Evolutionary conservation across 768 basidiomycete species (phyloP), one percentile per base, ranked within the genome.

Genomic region (Gloeophyllum trabeum): DNA sequence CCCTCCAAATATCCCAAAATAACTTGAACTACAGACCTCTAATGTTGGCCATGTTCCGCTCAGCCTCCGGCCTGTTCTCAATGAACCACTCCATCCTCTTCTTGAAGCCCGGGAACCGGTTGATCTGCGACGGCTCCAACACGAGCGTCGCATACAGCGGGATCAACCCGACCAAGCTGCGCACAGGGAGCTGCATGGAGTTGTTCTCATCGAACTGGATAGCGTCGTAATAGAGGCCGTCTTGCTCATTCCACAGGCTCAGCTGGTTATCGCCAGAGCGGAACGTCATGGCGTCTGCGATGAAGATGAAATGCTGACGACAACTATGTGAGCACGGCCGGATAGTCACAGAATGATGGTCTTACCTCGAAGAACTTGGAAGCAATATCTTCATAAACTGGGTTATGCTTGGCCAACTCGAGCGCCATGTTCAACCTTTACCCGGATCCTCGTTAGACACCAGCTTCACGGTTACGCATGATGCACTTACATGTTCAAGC

Each of bases 71-170:
- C n/a, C 93, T 66, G 61, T 98, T 86, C 53, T 96, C 79, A 41
- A 97, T 76, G 66, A 98, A 99, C 96, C 96, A 98, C 46, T 99
- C 90, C 76, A 99, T 77, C 28, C 96, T 77, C 64, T 97, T 98
- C 69, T 90, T 97, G 74, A 99, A 99, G 1, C 96, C 92, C 5
- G 93, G 92, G 67, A 98, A 87, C 22, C 85, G 77, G 54, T 90
- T 89, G 51, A 99, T 72, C 21, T 81, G 76, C 4, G 79, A 65
- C 2, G 96, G 93, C 57, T 98, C 96, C 26, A 99, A 70, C 2
- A 94, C 92, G 19, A 97, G 69, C 0, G 93, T 97, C 5, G 84
- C 96, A 58, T 94, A 98, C 16, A 98, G 72, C 1, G 96, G 96
- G 46, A 99, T 97, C 44, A 99, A 73, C n/a, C 96, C 94, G 46